A percentile compares a stretch with the other conserved stretches of the same genome.
Evolutionary conservation across 2,329 filamentous ascomycete species (phyloP).

Genomic region (Pseudogymnoascus sp.): DNA sequence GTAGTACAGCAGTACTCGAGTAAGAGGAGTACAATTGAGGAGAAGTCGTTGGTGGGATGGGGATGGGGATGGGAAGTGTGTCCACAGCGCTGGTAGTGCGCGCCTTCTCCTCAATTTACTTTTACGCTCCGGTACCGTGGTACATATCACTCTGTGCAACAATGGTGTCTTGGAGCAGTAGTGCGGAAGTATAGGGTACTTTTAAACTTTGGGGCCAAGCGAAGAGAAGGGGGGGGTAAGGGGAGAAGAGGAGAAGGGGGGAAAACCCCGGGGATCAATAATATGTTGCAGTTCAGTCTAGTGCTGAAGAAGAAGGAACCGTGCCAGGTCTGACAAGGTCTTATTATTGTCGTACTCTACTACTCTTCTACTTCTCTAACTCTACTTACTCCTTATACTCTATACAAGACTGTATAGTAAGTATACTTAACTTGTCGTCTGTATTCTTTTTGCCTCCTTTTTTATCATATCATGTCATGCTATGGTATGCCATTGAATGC

Average conservation of each 20-base stretch:
- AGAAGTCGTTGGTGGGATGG: not conserved
- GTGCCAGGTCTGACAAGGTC: constrained; percentile 1
- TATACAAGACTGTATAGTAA: not conserved
- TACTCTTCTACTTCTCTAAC: not conserved
- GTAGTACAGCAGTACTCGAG: not conserved
- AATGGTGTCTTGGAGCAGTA: not conserved
- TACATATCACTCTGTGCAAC: not conserved
- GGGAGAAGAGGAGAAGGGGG: not conserved
- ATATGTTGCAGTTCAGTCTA: not conserved
- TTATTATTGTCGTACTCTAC: not conserved
- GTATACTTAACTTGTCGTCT: not conserved
- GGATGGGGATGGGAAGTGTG: not conserved
- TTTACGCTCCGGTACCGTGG: constrained; percentile 2
- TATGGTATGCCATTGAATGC: not conserved
- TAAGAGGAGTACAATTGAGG: not conserved
- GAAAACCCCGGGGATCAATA: not conserved
- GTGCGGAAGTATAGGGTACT: not conserved
- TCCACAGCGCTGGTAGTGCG: not conserved
- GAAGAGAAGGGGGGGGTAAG: not conserved
- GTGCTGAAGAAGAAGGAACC: constrained; percentile 2
- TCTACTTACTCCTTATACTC: not conserved
- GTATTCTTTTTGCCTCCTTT: not conserved
- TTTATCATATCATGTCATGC: constrained; percentile 5
- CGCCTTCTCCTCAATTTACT: constrained; percentile 3
- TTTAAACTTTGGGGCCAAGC: not conserved